Evolutionary conservation across 176 grass and related monocot genomes (phyloP), one percentile per base, ranked within the genome.

Genomic region (Saccharum officinarum): DNA sequence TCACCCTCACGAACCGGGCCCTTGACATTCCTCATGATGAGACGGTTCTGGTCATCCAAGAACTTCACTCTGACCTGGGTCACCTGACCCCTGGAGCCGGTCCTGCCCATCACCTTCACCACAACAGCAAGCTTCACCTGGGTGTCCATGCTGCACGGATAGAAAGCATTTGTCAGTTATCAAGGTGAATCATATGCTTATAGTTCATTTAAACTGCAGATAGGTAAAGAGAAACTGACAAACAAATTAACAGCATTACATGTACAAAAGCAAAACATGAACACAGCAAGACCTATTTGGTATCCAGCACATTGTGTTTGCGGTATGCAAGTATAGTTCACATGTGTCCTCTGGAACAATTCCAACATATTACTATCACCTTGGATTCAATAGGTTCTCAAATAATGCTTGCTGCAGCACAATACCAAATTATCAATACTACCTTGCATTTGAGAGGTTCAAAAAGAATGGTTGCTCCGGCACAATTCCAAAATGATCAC

Each of bases 21-120:
- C 89, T 94, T 94, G 6, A 94, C 89, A 4, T 94, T 94, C 77
- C 92, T 82, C 92, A 91, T 94, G 84, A 94, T 94, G 71, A 94
- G 89, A 77, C 92, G 89, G 89, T 94, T 94, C 80, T 91, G 89
- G 31, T 94, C 92, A 12, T 94, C 92, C 17, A 94, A 71, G 39
- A 94, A 94, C 87, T 94, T 94, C 33, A 94, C 92, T 63, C 92
- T 71, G 59, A 92, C 89, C 80, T 94, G 92, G 50, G 92, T 94
- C 84, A 94, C 92, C 69, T 94, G 92, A 87, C 89, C 92, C 82
- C 92, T 91, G 0, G 92, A 94, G 28, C 92, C 92, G 0, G 92
- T 94, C 31, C 92, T 84, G 50, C 92, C 92, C 87, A 92, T 94
- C 10, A 94, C 89, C 86, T 94, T 94, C 30, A 94, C 92, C 57